These are phyloP conservation scores for Herpetospermum pedunculosum DNA, from an alignment of 306 rosid species.

Conservation along the genomic window DNA sequence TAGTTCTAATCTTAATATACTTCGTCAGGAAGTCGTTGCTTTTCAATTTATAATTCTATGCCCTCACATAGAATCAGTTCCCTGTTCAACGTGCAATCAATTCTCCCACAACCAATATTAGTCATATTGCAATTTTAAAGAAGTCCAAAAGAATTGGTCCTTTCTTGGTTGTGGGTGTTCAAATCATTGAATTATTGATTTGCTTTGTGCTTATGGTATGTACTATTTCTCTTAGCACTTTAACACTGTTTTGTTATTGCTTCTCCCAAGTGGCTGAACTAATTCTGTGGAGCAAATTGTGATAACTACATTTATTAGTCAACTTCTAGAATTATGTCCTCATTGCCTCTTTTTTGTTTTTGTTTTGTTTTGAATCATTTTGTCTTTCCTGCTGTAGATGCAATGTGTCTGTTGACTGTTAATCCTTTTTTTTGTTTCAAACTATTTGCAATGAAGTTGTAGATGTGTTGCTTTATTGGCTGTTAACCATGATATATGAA, in stretches of 20 bases:
- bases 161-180: not conserved
- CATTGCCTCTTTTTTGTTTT: not conserved
- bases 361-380: not conserved
- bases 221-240: not conserved
- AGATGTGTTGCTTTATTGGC: not conserved
- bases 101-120: not conserved
- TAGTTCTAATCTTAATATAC: not conserved
- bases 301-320: not conserved
- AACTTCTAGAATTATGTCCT: not conserved
- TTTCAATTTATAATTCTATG: not conserved
- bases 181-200: not conserved
- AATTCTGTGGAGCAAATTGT: not conserved
- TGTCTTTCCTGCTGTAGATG: not conserved
- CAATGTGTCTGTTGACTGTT: not conserved
- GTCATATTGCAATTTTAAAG: not conserved
- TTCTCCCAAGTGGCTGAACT: not conserved
- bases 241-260: not conserved
- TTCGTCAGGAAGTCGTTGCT: not conserved
- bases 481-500: constrained; percentile 20
- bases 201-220: not conserved
- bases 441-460: not conserved
- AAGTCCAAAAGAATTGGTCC: not conserved
- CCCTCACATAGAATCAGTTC: not conserved
- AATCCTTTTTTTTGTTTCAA: not conserved
- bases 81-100: not conserved